Evolutionary conservation across 2,329 filamentous ascomycete species (phyloP), one percentile per base, ranked within the genome.

Genomic region (Cytospora piceae): DNA sequence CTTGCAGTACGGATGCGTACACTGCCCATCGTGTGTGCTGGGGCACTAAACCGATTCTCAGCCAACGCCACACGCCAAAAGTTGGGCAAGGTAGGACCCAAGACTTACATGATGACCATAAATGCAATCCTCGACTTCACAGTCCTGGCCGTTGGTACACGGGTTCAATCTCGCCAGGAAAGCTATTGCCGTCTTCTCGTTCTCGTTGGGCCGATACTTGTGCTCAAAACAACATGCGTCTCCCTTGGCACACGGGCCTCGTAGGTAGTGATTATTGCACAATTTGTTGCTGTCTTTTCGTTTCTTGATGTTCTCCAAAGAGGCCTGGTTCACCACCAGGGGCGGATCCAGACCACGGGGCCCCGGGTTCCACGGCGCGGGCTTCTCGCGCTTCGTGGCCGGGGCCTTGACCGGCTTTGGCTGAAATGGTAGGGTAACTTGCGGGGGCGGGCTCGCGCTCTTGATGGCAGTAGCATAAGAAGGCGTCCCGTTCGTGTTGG

Each of bases 251-350:
- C 86, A 89, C 0, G 82, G 82, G 0, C 85, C 85, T 22, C 84
- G 79, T 34, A 89, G 79, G 71, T 85, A 88, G 71, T 87, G 84
- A 58, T 86, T 86, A 72, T 88, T 88, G 78, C 86, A 89, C 9
- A 87, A 76, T 74, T 88, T 88, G 67, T 83, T 80, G 69, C 75
- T 77, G 37, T 82, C 82, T 63, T 81, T 83, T 65, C 85, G 79
- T 71, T 81, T 84, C 76, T 86, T 87, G 70, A 88, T 80, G 27
- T 74, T 78, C 17, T 88, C 85, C 66, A 88, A 73, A 9, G 80
- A 80, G 1, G 73, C 67, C 53, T 75, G 71, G 64, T 81, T 83
- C 27, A 84, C 77, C 2, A 74, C 74, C 34, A 88, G 81, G 1
- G 81, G 78, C 22, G 80, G 75, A 65, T 89, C 86, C 2, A 87